These are phyloP conservation scores for Aspergillus homomorphus DNA, from an alignment of 495 filamentous ascomycete species.

Conservation along the genomic window DNA sequence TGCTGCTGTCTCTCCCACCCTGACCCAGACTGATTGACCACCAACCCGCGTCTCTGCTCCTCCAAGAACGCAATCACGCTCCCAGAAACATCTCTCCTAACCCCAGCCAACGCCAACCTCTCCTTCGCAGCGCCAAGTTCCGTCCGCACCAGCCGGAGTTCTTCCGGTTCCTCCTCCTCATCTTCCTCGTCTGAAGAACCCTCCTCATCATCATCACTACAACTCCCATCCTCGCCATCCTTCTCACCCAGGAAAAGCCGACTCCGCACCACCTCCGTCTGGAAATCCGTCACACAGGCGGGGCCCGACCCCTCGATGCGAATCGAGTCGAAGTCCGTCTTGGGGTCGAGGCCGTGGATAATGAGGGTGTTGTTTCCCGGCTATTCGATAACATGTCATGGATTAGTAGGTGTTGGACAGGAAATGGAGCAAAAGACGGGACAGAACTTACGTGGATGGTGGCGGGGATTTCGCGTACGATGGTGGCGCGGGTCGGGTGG, in stretches of 20 bases:
- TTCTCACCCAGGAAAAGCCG: conserved; percentile 26
- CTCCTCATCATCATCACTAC: conserved; percentile 42
- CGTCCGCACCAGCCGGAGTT: conserved; percentile 9
- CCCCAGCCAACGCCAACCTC: conserved; percentile 20
- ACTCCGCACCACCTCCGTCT: conserved; percentile 60
- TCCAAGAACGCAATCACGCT: conserved; percentile 20
- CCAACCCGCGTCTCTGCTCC: conserved; percentile 8
- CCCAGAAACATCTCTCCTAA: conserved; percentile 11
- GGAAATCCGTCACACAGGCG: conserved; percentile 62
- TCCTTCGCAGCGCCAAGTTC: conserved; percentile 16
- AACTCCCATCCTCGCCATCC: conserved; percentile 55
- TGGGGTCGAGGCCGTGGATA: conserved; percentile 61
- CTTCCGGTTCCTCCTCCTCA: conserved; percentile 16
- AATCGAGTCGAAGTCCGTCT: conserved; percentile 60
- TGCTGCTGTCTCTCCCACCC: conserved; percentile 5
- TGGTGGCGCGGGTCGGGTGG: neutral
- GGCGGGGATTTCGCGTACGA: neutral
- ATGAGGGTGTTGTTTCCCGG: conserved; percentile 62
- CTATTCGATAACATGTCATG: conserved; percentile 26
- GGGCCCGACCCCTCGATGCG: conserved; percentile 65
- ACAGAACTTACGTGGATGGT: neutral
- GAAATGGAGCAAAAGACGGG: neutral
- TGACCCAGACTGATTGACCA: neutral
- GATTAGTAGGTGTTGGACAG: neutral
- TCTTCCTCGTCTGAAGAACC: conserved; percentile 35